Conservation (phyloP, 768 basidiomycete genomes). For the Boletus barrowsii region DNA sequence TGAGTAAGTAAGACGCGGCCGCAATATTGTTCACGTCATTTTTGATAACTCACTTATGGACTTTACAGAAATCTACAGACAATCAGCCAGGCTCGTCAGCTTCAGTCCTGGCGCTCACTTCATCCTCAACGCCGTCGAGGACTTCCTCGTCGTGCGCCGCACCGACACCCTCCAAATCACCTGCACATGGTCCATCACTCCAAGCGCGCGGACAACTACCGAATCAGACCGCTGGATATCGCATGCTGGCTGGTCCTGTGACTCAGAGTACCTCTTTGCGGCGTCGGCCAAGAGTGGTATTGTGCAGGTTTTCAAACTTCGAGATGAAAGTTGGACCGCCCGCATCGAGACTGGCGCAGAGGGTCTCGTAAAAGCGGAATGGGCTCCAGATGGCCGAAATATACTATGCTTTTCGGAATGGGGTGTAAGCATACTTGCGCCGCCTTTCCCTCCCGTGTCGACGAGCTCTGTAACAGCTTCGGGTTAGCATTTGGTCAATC, state of each 20-base stretch:
- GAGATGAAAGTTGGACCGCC: constrained; percentile 76
- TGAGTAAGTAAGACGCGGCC: too few relatives aligned
- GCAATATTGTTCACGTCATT: constrained; percentile 2
- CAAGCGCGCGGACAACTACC: constrained; percentile 43
- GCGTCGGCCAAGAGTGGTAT: constrained; percentile 69
- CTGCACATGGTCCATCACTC: constrained; percentile 71
- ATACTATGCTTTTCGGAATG: constrained; percentile 90
- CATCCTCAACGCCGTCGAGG: constrained; percentile 74
- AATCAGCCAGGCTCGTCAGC: constrained; percentile 62
- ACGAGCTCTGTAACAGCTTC: constrained; percentile 49
- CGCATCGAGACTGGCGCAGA: constrained; percentile 80
- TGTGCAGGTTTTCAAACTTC: constrained; percentile 75
- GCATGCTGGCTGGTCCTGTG: constrained; percentile 81
- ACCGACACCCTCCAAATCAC: constrained; percentile 82
- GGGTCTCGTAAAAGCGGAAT: constrained; percentile 82
- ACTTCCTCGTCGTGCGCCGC: constrained; percentile 79
- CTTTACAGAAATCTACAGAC: constrained; percentile 83
- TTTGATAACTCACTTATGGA: constrained; percentile 48
- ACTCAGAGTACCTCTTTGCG: constrained; percentile 83
- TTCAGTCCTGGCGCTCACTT: constrained; percentile 90
- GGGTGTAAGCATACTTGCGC: constrained; percentile 61
- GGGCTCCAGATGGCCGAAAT: constrained; percentile 83
- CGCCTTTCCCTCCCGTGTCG: not conserved
- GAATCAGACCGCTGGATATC: constrained; percentile 51
- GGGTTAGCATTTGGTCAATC: constrained; percentile 85